A percentile compares a stretch with the other conserved stretches of the same genome.
Evolutionary conservation across 1,284 basidiomycete species (phyloP).

Genomic region (Cutaneotrichosporon cavernicola): DNA sequence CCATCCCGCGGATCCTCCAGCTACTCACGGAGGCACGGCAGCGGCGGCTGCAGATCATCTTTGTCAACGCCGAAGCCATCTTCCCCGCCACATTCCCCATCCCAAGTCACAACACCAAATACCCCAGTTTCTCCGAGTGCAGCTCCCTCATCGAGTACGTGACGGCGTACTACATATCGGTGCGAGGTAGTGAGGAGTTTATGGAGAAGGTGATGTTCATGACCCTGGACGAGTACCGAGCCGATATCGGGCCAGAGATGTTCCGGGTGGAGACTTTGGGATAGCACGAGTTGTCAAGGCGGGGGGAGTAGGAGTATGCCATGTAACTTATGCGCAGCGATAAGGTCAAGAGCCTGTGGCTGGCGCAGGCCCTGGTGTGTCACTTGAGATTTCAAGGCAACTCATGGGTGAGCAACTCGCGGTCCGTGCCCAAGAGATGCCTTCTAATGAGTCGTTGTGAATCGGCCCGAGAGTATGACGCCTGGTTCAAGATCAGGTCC

Average conservation of each 20-base stretch:
- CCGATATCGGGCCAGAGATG: slow-evolving; percentile 1
- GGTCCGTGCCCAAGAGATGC: no score
- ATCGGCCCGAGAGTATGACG: no score
- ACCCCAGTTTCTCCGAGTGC: background rate
- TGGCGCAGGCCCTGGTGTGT: no score
- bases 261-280: slow-evolving; percentile 14
- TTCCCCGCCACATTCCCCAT: background rate
- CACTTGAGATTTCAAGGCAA: no score
- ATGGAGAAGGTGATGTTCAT: background rate
- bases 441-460: no score
- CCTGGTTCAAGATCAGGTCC: no score
- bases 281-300: background rate
- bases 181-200: background rate
- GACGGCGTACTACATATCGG: background rate
- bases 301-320: no score
- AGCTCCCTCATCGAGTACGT: background rate
- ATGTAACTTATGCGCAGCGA: no score
- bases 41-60: background rate
- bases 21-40: background rate
- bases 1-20: slow-evolving; percentile 2
- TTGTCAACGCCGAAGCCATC: slow-evolving; percentile 3
- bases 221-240: slow-evolving; percentile 12
- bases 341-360: no score
- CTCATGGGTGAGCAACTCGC: no score
- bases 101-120: background rate